A percentile compares a stretch with the other conserved stretches of the same genome.
phyloP scores from a whole-genome alignment of 1,284 basidiomycete species.

The Blastosporella zonata region DNA sequence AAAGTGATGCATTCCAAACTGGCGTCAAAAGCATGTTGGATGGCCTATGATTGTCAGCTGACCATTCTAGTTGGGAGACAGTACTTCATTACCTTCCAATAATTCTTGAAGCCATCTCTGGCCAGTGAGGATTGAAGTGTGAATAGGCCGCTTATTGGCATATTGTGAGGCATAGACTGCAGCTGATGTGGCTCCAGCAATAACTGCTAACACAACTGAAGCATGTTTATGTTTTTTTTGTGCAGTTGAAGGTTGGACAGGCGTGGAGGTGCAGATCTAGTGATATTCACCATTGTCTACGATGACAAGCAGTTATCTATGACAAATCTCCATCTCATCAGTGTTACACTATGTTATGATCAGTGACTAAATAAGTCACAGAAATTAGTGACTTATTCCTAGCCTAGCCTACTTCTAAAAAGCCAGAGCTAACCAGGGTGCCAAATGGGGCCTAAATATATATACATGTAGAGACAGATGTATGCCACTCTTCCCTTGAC shows the following conservation, averaged over 20 bases:
- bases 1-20: slow-evolving; percentile 14
- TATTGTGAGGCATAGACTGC: not conserved
- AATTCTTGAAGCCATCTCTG: slow-evolving; percentile 22
- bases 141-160: slow-evolving; percentile 14
- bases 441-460: not conserved
- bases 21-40: slow-evolving; percentile 10
- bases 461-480: no score
- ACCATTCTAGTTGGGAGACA: not conserved
- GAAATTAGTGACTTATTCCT: not conserved
- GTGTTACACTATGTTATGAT: not conserved
- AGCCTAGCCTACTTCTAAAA: not conserved
- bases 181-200: slow-evolving; percentile 3
- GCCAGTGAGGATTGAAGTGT: slow-evolving; percentile 23
- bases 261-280: not conserved
- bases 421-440: not conserved
- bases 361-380: not conserved
- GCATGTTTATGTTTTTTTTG: not conserved
- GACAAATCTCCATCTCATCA: not conserved
- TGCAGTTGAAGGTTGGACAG: not conserved
- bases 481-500: no score
- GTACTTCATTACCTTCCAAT: slow-evolving; percentile 7
- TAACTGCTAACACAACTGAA: not conserved
- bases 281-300: not conserved
- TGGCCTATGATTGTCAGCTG: slow-evolving; percentile 10
- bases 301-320: not conserved